Base-by-base conservation (phyloP, 2,329 filamentous ascomycete species). In the Colletotrichum brevisporum region DNA sequence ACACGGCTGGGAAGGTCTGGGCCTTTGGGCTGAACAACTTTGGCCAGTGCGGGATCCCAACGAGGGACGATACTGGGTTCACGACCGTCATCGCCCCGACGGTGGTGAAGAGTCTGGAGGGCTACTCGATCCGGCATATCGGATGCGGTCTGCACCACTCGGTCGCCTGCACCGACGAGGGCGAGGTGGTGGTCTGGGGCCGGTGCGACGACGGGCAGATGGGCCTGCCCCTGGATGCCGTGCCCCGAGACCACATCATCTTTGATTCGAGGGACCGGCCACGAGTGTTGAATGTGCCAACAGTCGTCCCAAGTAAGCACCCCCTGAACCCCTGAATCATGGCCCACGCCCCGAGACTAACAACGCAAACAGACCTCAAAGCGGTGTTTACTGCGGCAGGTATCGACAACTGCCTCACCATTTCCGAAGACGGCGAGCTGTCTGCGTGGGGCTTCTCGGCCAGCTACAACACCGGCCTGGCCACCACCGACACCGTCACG, bases 1-100 rank as follows among this genome's bases (percentile, higher is more conserved):
- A 88, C 74, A 84, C 85, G 51, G 85, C 85, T 15, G 90, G 88
- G n/a, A 85, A 87, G 52, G 87, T 92, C 18, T 92, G 87, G 79
- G 83, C 86, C 0, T 94, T 91, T 90, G 91, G 91, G 4, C 79
- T 92, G 48, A 94, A 94, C 80, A 91, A 89, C 75, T 93, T 89
- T 76, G 90, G 89, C 60, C 88, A 93, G 78, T 91, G 89, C 10
- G 92, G 89, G 55, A 85, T 91, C 69, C 81, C 67, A 12, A 69
- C 63, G 6, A 50, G 63, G 16, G 67, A 67, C 6, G 57, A 53
- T 1, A 69, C 67, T n/a, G 67, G 67, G 0, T 69, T 69, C 31
- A 69, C 67, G n/a, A 84, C 24, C 50, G 83, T 92, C 69, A 81
- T 84, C 39, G 85, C 84, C 63, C 88, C 89, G 3, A 85, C 83